A percentile compares a stretch with the other conserved stretches of the same genome.
Conservation (phyloP, 164 flowering plant genomes). For the Aristolochia californica region DNA sequence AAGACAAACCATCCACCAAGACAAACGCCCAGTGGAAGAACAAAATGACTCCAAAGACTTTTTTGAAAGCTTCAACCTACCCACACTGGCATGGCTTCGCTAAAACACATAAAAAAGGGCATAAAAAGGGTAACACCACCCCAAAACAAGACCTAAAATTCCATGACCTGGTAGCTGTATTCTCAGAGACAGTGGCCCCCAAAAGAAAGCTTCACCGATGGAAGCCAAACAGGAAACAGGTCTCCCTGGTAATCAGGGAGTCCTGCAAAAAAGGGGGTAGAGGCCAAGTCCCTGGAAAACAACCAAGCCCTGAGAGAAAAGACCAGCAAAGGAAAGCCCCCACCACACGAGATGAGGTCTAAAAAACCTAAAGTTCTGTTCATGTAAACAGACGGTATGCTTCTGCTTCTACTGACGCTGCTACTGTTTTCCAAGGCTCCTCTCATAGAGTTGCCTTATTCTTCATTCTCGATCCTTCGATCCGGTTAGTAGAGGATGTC, state of each 20-base stretch:
- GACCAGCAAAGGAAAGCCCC: slow-evolving; percentile 13
- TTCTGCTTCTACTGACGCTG: slow-evolving; percentile 1
- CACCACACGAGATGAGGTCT: slow-evolving; percentile 2
- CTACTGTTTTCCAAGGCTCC: not conserved
- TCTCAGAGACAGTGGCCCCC: slow-evolving; percentile 6
- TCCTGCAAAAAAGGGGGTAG: slow-evolving; percentile 36
- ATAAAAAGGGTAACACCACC: slow-evolving; percentile 1
- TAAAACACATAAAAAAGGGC: slow-evolving; percentile 5
- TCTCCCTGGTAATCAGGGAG: slow-evolving; percentile 19
- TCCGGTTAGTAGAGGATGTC: slow-evolving; percentile 47
- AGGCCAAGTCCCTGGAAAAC: slow-evolving; percentile 24
- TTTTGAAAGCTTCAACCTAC: slow-evolving; percentile 6
- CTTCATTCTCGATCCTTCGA: not conserved
- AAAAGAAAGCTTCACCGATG: slow-evolving; percentile 14
- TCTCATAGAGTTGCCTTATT: not conserved
- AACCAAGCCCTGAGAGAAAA: slow-evolving; percentile 11
- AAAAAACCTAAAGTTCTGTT: slow-evolving; percentile 26
- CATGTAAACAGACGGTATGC: slow-evolving; percentile 6
- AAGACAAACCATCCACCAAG: not conserved
- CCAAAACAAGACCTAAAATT: slow-evolving; percentile 8
- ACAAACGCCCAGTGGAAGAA: not conserved
- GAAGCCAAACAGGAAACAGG: slow-evolving; percentile 12
- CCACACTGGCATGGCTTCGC: slow-evolving; percentile 9
- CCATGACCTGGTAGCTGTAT: slow-evolving; percentile 7
- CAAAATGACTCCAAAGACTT: slow-evolving; percentile 2